A percentile compares a stretch with the other conserved stretches of the same genome.
These are phyloP conservation scores for Lobulomyces angularis DNA, from an alignment of 192 early-diverging fungal species.

Conservation along the genomic window DNA sequence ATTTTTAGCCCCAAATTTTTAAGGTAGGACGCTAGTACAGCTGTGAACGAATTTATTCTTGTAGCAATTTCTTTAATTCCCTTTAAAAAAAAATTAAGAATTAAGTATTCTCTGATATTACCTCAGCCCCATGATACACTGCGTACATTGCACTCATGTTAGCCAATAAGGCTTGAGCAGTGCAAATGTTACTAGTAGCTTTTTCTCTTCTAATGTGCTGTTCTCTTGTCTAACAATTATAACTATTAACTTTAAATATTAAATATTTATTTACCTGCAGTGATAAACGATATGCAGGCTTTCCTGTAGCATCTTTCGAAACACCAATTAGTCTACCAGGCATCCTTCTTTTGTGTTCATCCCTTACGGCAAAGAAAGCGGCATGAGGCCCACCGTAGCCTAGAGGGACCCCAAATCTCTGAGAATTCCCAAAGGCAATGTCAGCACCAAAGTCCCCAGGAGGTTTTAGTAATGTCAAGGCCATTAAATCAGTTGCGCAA, in stretches of 20 bases:
- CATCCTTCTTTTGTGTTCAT: conserved; percentile 86
- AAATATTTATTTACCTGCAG: too few species aligned
- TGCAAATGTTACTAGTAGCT: conserved; percentile 98
- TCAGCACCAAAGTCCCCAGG: conserved; percentile 96
- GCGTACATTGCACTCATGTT: conserved; percentile 99
- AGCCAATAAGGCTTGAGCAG: conserved; percentile 94
- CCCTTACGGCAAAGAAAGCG: conserved; percentile 92
- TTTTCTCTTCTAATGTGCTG: conserved; percentile 99
- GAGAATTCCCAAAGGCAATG: conserved; percentile 94
- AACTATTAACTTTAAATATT: too few species aligned
- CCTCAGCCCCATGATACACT: conserved; percentile 93
- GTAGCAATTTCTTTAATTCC: conserved; percentile 82
- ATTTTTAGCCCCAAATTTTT: conserved; percentile 61
- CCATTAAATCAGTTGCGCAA: conserved; percentile 86
- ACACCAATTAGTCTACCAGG: conserved; percentile 94
- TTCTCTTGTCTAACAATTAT: conserved; percentile 92
- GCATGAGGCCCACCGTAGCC: conserved; percentile 99
- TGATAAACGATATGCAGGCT: conserved; percentile 82
- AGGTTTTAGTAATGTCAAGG: conserved; percentile 77
- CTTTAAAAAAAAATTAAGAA: conserved; percentile 9
- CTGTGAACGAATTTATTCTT: conserved; percentile 85
- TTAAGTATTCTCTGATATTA: conserved; percentile 1
- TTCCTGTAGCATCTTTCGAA: conserved; percentile 81
- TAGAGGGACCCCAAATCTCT: conserved; percentile 96
- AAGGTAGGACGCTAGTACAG: conserved; percentile 67